These are phyloP conservation scores for Pseudomassariella vexata DNA, from an alignment of 2,329 filamentous ascomycete genomes.

Conservation along the genomic window DNA sequence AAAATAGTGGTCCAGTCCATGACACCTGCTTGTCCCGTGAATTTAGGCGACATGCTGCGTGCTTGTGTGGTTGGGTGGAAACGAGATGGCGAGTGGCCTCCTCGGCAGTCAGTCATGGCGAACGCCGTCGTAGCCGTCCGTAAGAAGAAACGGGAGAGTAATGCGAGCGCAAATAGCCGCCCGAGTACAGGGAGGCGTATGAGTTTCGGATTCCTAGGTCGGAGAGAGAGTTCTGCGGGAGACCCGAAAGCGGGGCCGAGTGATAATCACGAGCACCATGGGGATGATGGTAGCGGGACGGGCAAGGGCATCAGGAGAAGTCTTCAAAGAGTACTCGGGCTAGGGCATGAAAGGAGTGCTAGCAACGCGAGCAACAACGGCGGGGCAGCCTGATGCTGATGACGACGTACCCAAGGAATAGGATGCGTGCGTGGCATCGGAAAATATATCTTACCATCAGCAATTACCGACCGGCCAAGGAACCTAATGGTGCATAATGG, in stretches of 20 bases:
- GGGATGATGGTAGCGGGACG: conserved; percentile 4
- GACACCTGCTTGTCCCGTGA: conserved; percentile 82
- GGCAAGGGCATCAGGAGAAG: conserved; percentile 25
- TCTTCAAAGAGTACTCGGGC: conserved; percentile 27
- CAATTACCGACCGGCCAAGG: too few relatives aligned
- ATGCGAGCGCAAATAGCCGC: conserved; percentile 14
- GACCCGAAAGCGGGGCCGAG: conserved; percentile 10
- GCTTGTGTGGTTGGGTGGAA: conserved; percentile 90
- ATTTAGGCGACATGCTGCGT: conserved; percentile 72
- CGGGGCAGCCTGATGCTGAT: conserved; percentile 1
- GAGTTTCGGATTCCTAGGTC: conserved; percentile 41
- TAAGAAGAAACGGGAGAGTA: conserved; percentile 29
- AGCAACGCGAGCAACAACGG: conserved; percentile 11
- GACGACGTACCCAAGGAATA: not conserved
- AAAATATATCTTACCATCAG: not conserved
- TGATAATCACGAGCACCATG: conserved; percentile 6
- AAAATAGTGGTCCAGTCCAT: conserved; percentile 78
- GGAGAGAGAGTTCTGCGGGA: conserved; percentile 22
- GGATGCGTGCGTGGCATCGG: not conserved
- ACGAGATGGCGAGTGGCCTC: conserved; percentile 88
- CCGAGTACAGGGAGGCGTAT: conserved; percentile 32
- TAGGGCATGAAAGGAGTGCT: conserved; percentile 20
- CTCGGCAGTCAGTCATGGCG: conserved; percentile 45
- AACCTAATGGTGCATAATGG: too few relatives aligned
- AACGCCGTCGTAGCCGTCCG: conserved; percentile 29